phyloP scores from a whole-genome alignment of 2,329 filamentous ascomycete genomes.

The Madurella mycetomatis region DNA sequence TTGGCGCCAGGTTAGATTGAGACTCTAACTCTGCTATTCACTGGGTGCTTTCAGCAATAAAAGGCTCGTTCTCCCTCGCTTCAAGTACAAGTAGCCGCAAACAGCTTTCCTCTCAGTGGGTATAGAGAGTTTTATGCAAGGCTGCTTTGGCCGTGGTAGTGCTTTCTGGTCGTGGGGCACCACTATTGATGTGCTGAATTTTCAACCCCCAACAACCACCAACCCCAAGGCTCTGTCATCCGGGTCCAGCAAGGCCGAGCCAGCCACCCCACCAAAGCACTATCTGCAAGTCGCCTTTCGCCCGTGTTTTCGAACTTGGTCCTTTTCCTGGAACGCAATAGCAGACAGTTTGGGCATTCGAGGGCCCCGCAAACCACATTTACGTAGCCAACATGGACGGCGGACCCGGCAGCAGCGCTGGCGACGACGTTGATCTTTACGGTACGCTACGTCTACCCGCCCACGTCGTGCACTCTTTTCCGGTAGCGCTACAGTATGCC shows the following conservation, averaged over 20 bases:
- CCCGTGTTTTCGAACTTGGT: neutral
- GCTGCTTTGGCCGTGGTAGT: too few relatives aligned
- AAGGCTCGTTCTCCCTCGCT: too few relatives aligned
- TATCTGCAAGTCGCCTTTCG: neutral
- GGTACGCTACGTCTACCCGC: constrained; percentile 29
- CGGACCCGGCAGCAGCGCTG: constrained; percentile 18
- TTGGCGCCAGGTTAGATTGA: too few relatives aligned
- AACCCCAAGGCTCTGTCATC: neutral
- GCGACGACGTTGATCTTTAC: constrained; percentile 57
- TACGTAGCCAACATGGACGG: constrained; percentile 17
- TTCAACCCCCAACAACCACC: neutral
- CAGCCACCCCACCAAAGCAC: too few relatives aligned
- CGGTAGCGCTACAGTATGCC: too few relatives aligned
- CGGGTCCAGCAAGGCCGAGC: too few relatives aligned
- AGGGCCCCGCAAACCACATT: neutral
- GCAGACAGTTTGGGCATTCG: neutral
- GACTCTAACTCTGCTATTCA: too few relatives aligned
- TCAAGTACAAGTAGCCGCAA: too few relatives aligned
- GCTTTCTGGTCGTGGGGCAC: neutral
- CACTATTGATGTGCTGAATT: constrained; percentile 2
- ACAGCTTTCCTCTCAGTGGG: too few relatives aligned
- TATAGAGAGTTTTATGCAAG: too few relatives aligned
- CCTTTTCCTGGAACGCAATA: neutral
- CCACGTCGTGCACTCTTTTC: neutral
- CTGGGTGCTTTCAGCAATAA: too few relatives aligned